Evolutionary conservation across 1,284 basidiomycete genomes (phyloP).

Genomic region (Malassezia furfur): DNA sequence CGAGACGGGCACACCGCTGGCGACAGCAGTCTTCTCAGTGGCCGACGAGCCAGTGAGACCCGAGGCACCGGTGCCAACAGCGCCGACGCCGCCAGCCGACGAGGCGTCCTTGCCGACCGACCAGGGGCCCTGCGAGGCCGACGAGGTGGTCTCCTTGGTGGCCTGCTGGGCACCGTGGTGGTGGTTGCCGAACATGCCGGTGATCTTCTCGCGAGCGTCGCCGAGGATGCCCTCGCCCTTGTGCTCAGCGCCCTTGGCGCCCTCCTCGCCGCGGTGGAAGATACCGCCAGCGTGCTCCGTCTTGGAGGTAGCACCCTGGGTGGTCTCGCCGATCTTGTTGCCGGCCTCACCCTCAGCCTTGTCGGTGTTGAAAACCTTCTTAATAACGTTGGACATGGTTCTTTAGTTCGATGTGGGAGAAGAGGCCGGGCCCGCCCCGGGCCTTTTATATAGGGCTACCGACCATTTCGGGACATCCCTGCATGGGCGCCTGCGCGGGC

Average conservation of each 20-base stretch:
- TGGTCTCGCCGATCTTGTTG: neutral
- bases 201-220: conserved; percentile 6
- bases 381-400: conserved; percentile 20
- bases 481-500: neutral
- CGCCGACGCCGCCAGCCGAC: no score
- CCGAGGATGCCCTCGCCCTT: conserved; percentile 6
- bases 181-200: neutral
- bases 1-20: neutral
- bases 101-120: conserved; percentile 5
- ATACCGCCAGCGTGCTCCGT: neutral
- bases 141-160: neutral
- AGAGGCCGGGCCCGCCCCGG: neutral
- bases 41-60: neutral
- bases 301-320: neutral
- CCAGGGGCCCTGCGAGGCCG: neutral
- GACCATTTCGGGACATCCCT: conserved; percentile 2
- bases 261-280: neutral
- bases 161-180: neutral
- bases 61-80: neutral
- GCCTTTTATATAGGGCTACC: neutral
- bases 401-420: neutral
- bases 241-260: neutral
- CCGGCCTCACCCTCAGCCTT: conserved; percentile 10
- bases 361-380: conserved; percentile 22
- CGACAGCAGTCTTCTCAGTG: neutral